These are phyloP conservation scores for Mycena kentingensis DNA, from an alignment of 768 basidiomycete genomes.

Conservation along the genomic window DNA sequence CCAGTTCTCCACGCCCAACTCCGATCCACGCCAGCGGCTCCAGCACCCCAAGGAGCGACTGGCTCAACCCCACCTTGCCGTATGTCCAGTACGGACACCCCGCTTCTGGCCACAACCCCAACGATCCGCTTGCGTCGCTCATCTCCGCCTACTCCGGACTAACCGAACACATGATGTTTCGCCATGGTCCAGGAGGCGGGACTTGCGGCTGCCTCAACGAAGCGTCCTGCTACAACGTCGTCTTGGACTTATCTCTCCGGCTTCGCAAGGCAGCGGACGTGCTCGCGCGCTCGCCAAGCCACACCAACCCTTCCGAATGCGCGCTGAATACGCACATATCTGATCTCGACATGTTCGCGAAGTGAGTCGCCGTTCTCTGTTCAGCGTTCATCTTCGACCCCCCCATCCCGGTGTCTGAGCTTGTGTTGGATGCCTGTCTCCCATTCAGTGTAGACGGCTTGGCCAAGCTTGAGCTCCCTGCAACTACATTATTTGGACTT, in stretches of 20 bases:
- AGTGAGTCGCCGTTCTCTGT: conserved; percentile 6
- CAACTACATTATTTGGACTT: no score
- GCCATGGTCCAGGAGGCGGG: conserved; percentile 24
- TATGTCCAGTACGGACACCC: no score
- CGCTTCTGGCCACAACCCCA: no score
- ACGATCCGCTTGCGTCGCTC: no score
- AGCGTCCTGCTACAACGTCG: conserved; percentile 41
- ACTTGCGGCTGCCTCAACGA: conserved; percentile 50
- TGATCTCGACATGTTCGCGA: conserved; percentile 13
- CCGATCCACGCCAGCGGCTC: no score
- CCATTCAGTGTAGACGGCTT: no score
- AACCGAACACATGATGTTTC: conserved; percentile 2
- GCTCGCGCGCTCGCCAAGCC: conserved; percentile 40
- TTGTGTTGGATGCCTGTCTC: no score
- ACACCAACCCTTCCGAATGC: conserved; percentile 22
- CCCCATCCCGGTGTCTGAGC: no score
- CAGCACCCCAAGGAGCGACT: no score
- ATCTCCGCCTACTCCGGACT: conserved; percentile 8
- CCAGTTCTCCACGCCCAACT: no score
- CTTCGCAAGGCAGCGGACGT: conserved; percentile 49
- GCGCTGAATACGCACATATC: conserved; percentile 12
- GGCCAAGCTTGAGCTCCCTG: no score
- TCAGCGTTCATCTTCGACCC: not conserved
- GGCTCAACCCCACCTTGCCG: no score
- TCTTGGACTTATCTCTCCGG: conserved; percentile 51